A percentile compares a stretch with the other conserved stretches of the same genome.
These are phyloP conservation scores for Arachis stenosperma DNA, from an alignment of 306 rosid species.

Conservation along the genomic window DNA sequence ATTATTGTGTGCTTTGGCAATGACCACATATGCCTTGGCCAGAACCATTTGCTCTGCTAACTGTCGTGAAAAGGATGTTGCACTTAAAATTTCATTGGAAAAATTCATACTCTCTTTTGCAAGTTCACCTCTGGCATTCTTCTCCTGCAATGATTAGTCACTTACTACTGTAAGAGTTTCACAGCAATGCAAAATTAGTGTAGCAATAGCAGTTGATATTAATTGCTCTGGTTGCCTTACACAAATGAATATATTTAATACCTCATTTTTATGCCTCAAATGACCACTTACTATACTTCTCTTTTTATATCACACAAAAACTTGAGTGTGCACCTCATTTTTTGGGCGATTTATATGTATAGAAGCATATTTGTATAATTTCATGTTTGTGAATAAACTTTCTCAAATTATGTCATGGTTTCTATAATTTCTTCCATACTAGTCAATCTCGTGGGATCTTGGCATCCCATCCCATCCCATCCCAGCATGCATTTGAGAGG, in stretches of 20 bases:
- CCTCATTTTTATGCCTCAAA: constrained; percentile 7
- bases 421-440: no score
- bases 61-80: constrained; percentile 84
- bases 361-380: constrained; percentile 2
- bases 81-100: constrained; percentile 69
- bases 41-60: constrained; percentile 82
- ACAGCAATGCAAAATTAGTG: constrained; percentile 11
- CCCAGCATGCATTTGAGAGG: no score
- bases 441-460: no score
- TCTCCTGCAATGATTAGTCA: constrained; percentile 61
- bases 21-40: constrained; percentile 90
- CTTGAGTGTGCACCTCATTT: not conserved
- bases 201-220: constrained; percentile 21
- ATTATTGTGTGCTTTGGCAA: constrained; percentile 88
- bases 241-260: constrained; percentile 4
- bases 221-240: not conserved
- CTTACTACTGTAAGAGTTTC: constrained; percentile 29
- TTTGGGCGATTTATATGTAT: not conserved
- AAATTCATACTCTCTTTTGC: constrained; percentile 62
- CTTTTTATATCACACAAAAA: constrained; percentile 3
- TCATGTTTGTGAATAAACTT: constrained; percentile 20
- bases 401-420: not conserved
- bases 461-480: no score
- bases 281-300: constrained; percentile 21
- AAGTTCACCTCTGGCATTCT: constrained; percentile 49